Evolutionary conservation across 176 grass and related monocot genomes (phyloP).

Genomic region (Urochloa ruziziensis): DNA sequence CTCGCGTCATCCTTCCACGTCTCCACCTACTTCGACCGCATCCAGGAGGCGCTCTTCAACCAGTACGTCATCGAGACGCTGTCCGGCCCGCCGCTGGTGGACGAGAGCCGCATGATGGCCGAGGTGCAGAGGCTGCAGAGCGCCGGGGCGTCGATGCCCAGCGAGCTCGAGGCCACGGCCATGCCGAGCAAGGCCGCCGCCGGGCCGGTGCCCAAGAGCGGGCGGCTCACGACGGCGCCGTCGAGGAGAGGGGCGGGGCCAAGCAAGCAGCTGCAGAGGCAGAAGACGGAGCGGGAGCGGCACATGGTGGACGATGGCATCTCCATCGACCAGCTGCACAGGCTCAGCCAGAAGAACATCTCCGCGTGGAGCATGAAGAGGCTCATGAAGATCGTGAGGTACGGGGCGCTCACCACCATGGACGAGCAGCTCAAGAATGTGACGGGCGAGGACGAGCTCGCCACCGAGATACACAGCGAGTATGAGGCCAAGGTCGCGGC

Average conservation of each 20-base stretch:
- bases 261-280: constrained; percentile 53
- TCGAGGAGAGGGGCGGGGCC: constrained; percentile 11
- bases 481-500: constrained; percentile 89
- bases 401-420: constrained; percentile 74
- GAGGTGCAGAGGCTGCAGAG: constrained; percentile 80
- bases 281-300: constrained; percentile 40
- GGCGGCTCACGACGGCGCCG: constrained; percentile 24
- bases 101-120: constrained; percentile 60
- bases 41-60: constrained; percentile 94
- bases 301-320: constrained; percentile 60
- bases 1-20: constrained; percentile 94
- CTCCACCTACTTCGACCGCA: constrained; percentile 95
- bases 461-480: constrained; percentile 77
- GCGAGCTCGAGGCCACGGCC: constrained; percentile 49
- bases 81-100: constrained; percentile 70
- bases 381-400: constrained; percentile 83
- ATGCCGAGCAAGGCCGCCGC: constrained; percentile 42
- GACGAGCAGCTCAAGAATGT: constrained; percentile 63
- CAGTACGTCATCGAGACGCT: constrained; percentile 96
- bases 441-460: constrained; percentile 49
- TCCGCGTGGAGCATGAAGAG: constrained; percentile 98
- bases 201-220: constrained; percentile 32
- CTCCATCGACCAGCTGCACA: constrained; percentile 79
- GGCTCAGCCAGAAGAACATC: constrained; percentile 87
- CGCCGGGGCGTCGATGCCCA: constrained; percentile 58